Base-by-base conservation (phyloP, 768 basidiomycete genomes). In the Cystofilobasidium macerans region DNA sequence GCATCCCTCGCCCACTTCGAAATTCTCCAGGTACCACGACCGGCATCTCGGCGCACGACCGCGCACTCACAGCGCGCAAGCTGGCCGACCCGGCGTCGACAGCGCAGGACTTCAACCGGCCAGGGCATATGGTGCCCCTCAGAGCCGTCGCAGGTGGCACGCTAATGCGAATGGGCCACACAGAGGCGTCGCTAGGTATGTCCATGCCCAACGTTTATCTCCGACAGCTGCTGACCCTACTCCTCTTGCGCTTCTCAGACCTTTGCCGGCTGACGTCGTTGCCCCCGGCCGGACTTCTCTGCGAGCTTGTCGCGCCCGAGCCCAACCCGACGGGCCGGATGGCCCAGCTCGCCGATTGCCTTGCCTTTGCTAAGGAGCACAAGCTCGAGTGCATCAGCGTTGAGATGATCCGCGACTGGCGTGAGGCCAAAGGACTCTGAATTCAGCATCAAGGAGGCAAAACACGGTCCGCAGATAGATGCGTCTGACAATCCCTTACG, bases 11-110 rank as follows among this genome's bases (percentile, higher is more conserved):
- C n/a, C 38, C 38, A 40, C 13, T 13, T n/a, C 20, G 9, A 14
- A 28, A 32, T 14, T 11, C 32, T 20, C 57, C 73, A 89, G 90
- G 88, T 3, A 94, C 89, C 5, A 85, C 89, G 3, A 99, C 95
- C 22, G 95, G 95, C 30, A 99, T 99, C 71, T 95, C 94, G 42
- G 94, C 94, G 5, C 86, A 90, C 76, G 95, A 99, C 78, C 86
- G 95, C 63, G 85, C 88, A 38, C 79, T 92, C 62, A 94, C 94
- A 5, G 89, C 82, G 3, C 83, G 89, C 64, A 85, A 87, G 45
- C 83, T 99, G 32, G 88, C 92, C 24, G 69, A 72, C 77, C 57
- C 83, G 7, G 72, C 76, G 16, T 76, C 81, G 20, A 74, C 72
- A 0, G 77, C 87, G 20, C 77, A 80, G 26, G 88, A 94, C 71